phyloP scores from a whole-genome alignment of 129 eudicot species.

The Pulicaria dysenterica region DNA sequence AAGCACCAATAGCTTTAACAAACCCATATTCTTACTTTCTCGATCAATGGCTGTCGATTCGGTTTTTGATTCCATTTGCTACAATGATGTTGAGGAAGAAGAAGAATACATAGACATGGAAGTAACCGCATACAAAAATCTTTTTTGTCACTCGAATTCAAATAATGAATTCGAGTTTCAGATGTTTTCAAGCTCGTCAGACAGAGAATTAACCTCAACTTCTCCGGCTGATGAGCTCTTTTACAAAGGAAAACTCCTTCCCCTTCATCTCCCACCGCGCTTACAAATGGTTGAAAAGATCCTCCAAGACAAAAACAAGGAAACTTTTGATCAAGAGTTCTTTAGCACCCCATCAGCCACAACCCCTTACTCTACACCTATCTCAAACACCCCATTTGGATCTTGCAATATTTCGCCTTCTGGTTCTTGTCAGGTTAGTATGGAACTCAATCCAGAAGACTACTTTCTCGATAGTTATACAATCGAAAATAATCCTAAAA shows the following conservation, averaged over 20 bases:
- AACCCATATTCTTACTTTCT: slow-evolving; percentile 23
- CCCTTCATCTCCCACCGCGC: slow-evolving; percentile 84
- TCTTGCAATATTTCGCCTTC: slow-evolving; percentile 83
- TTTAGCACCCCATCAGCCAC: slow-evolving; percentile 66
- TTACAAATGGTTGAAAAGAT: slow-evolving; percentile 74
- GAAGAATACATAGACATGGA: slow-evolving; percentile 91
- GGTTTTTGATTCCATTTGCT: slow-evolving; percentile 25
- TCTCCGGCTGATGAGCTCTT: slow-evolving; percentile 96
- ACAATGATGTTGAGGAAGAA: slow-evolving; percentile 29
- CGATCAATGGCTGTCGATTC: slow-evolving; percentile 31
- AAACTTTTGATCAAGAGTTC: slow-evolving; percentile 44
- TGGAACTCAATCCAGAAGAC: slow-evolving; percentile 73
- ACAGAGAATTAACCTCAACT: slow-evolving; percentile 56
- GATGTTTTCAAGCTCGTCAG: slow-evolving; percentile 70
- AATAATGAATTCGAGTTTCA: slow-evolving; percentile 79
- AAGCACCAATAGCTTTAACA: slow-evolving; percentile 19
- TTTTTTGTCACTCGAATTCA: slow-evolving; percentile 40
- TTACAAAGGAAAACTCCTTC: slow-evolving; percentile 93
- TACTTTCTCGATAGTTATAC: slow-evolving; percentile 42
- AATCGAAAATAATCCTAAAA: slow-evolving; percentile 47
- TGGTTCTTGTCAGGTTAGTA: slow-evolving; percentile 72
- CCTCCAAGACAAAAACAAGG: slow-evolving; percentile 46
- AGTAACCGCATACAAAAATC: slow-evolving; percentile 43
- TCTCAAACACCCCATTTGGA: slow-evolving; percentile 61
- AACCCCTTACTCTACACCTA: slow-evolving; percentile 46